Percentiles rank a stretch among this genome's conserved stretches.
These are phyloP conservation scores for Chenopodium formosanum DNA, from an alignment of 148 eudicot genomes.

Conservation along the genomic window DNA sequence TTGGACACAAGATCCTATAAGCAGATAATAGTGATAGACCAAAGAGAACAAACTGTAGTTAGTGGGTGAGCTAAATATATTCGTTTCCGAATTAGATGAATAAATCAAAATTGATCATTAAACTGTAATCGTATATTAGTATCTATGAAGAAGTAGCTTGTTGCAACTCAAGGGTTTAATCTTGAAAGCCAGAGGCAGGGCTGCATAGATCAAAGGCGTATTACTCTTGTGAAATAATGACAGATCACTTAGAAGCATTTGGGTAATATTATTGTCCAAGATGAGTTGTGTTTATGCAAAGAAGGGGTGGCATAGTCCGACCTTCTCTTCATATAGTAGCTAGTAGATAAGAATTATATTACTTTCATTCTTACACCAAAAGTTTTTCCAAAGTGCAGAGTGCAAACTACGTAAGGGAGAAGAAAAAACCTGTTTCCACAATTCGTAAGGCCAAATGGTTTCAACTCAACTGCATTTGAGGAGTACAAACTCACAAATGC, in stretches of 20 bases:
- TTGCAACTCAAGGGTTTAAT: not conserved
- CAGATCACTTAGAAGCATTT: not conserved
- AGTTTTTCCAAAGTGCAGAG: not conserved
- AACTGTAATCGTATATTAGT: not conserved
- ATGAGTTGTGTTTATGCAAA: not conserved
- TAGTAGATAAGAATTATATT: not conserved
- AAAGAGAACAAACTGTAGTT: not conserved
- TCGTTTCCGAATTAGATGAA: not conserved
- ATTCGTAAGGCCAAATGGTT: slow-evolving; percentile 38
- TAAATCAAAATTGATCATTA: not conserved
- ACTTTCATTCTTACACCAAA: not conserved
- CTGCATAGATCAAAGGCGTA: not conserved
- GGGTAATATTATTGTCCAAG: not conserved
- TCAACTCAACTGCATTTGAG: slow-evolving; percentile 33
- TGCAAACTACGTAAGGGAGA: not conserved
- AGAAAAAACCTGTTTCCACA: slow-evolving; percentile 35
- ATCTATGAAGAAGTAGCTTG: not conserved
- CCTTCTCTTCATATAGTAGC: not conserved
- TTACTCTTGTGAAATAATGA: not conserved
- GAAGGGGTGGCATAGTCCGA: not conserved
- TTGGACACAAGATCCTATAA: not conserved
- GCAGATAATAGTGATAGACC: not conserved
- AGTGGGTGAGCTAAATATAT: not conserved
- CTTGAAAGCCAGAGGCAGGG: not conserved
- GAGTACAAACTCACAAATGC: slow-evolving; percentile 28